Base-by-base conservation (phyloP, 2,329 filamentous ascomycete genomes). In the Trichophyton equinum region DNA sequence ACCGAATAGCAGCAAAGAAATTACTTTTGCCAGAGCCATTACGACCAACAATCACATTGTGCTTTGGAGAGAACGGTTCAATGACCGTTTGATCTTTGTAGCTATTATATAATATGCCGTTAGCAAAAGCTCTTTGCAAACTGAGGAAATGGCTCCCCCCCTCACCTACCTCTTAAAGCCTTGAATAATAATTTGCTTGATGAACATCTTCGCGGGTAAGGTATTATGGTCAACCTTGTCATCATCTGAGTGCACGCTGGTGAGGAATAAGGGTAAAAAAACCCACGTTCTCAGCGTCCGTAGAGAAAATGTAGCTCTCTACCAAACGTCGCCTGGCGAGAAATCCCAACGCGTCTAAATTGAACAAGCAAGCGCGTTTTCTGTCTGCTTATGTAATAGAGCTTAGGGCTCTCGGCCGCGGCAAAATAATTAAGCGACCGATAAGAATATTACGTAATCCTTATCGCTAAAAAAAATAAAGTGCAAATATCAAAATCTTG, bases 1-100 rank as follows among this genome's bases (percentile, higher is more conserved):
- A 99, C 62, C 94, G 91, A 75, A 99, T 96, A 51, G 94, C 94
- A 58, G 94, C 92, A 76, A 99, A 99, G 83, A 99, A 99, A 78
- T 99, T 99, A 75, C 91, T 96, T 82, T 99, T 99, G 71, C 94
- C 94, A 2, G 94, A 97, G 67, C 94, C 94, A 85, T 99, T 99
- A 79, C 94, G 92, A 67, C 94, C 94, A 70, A 99, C 94, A 69
- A 99, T 95, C 67, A 99, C 91, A 79, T 99, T 99, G 70, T 92
- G 94, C 70, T 95, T 95, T 59, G 92, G 87, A 51, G 92, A 97
- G 76, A 99, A 99, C 63, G 92, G 92, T 73, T 99, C 94, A 73
- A 97, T 96, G 73, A 96, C 89, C 59, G 91, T 97, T 75, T 99
- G 95, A 72, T 99, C 92, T 81, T 99, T 99, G 84, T 99, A 99